These are phyloP conservation scores for Extremus antarcticus DNA, from an alignment of 495 filamentous ascomycete genomes.

Conservation along the genomic window DNA sequence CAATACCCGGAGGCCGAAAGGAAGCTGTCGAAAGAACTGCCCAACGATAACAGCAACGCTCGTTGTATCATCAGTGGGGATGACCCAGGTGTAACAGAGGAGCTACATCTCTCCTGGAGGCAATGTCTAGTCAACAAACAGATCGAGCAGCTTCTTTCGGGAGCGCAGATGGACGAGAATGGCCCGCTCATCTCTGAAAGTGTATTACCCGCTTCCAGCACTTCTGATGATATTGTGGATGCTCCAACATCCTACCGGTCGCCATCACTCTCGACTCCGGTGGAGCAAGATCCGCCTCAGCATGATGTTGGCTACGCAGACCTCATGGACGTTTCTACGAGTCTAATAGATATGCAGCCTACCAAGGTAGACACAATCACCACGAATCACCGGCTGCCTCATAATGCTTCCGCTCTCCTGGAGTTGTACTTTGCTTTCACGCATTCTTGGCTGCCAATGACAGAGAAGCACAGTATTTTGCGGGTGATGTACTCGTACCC, in stretches of 20 bases:
- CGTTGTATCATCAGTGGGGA: slow-evolving; percentile 16
- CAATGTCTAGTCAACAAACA: slow-evolving; percentile 22
- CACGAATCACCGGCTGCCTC: slow-evolving; percentile 43
- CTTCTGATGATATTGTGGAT: background rate
- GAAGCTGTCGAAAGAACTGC: slow-evolving; percentile 16
- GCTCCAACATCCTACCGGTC: background rate
- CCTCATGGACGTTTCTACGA: too few species aligned
- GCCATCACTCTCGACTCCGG: background rate
- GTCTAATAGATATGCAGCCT: too few species aligned
- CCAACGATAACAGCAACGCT: slow-evolving; percentile 2
- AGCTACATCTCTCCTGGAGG: slow-evolving; percentile 26
- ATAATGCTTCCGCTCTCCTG: slow-evolving; percentile 52
- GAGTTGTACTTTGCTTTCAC: slow-evolving; percentile 66
- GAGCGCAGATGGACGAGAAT: background rate
- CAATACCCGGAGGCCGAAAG: slow-evolving; percentile 27
- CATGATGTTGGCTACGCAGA: background rate
- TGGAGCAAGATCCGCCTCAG: background rate
- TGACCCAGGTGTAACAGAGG: slow-evolving; percentile 20
- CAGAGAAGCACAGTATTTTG: slow-evolving; percentile 57
- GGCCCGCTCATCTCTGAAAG: background rate
- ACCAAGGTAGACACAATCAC: too few species aligned
- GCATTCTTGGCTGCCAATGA: slow-evolving; percentile 61
- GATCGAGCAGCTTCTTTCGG: slow-evolving; percentile 25
- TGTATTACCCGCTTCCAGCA: background rate
- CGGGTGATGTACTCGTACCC: slow-evolving; percentile 42